A percentile compares a stretch with the other conserved stretches of the same genome.
Evolutionary conservation across 805 yeast species (phyloP).

Genomic region (Yarrowia sp.): DNA sequence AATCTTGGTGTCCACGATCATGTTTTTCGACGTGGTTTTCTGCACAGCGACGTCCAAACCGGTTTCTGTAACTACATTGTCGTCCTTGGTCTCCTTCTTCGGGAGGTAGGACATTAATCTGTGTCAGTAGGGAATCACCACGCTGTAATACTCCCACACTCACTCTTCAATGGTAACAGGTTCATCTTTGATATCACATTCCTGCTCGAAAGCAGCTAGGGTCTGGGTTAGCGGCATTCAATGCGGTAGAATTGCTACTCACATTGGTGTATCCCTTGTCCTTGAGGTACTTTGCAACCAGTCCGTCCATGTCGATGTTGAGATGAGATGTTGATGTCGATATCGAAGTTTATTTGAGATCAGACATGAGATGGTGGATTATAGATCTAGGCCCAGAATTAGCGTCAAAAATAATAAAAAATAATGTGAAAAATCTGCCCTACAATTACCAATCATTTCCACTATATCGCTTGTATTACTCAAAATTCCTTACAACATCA

Average conservation of each 20-base stretch:
- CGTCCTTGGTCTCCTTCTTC: neutral
- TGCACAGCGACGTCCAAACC: neutral
- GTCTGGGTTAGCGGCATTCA: conserved; percentile 15
- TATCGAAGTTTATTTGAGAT: neutral
- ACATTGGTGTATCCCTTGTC: conserved; percentile 16
- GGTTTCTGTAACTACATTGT: neutral
- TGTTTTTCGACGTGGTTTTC: neutral
- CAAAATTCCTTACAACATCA: no score
- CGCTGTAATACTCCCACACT: neutral
- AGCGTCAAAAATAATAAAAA: no score
- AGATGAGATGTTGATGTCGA: neutral
- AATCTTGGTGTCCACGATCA: conserved; percentile 1
- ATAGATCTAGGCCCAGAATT: no score
- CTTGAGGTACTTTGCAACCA: neutral
- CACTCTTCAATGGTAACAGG: conserved; percentile 19
- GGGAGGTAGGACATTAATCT: conserved; percentile 11
- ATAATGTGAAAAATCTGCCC: no score
- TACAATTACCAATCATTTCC: no score
- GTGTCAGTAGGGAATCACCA: neutral
- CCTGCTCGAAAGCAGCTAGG: neutral
- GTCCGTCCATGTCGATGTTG: conserved; percentile 1
- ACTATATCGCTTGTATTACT: no score
- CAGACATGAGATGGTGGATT: no score
- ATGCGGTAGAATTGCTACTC: neutral
- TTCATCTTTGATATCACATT: conserved; percentile 14